These are phyloP conservation scores for Aureobasidium sp. DNA, from an alignment of 2,329 filamentous ascomycete genomes.

Conservation along the genomic window DNA sequence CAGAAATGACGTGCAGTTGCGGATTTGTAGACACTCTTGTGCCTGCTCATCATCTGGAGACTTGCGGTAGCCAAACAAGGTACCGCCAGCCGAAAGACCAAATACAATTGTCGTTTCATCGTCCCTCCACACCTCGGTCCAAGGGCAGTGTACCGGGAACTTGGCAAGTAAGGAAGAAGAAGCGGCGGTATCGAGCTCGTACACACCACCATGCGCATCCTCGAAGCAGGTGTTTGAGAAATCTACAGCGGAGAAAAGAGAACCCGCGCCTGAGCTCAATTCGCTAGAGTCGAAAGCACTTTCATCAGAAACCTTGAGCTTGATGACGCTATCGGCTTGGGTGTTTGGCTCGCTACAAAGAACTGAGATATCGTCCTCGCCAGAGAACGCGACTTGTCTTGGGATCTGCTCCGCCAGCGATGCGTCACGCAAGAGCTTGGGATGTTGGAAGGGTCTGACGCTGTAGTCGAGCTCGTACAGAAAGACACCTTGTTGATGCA, in stretches of 20 bases:
- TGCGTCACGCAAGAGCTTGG: conserved; percentile 26
- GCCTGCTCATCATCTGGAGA: conserved; percentile 17
- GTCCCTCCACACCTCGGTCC: conserved; percentile 29
- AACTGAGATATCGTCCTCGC: conserved; percentile 32
- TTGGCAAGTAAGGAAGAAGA: conserved; percentile 5
- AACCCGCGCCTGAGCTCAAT: not conserved
- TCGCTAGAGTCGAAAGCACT: not conserved
- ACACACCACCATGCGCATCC: conserved; percentile 18
- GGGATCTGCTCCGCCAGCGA: not conserved
- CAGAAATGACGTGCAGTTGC: conserved; percentile 88
- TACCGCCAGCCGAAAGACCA: conserved; percentile 68
- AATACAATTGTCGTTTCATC: conserved; percentile 39
- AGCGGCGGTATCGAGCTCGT: not conserved
- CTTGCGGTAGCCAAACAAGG: conserved; percentile 56
- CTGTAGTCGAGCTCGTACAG: conserved; percentile 64
- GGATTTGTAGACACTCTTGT: conserved; percentile 64
- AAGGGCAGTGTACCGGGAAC: conserved; percentile 23
- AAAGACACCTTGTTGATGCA: conserved; percentile 61
- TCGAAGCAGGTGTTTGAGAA: conserved; percentile 22
- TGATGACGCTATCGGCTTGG: not conserved
- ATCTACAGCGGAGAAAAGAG: conserved; percentile 14
- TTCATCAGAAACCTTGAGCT: conserved; percentile 4
- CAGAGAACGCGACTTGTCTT: conserved; percentile 44
- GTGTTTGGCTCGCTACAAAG: conserved; percentile 24
- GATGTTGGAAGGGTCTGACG: conserved; percentile 42